Conservation (phyloP, 2,329 filamentous ascomycete species). For the Zymoseptoria pseudotritici region DNA sequence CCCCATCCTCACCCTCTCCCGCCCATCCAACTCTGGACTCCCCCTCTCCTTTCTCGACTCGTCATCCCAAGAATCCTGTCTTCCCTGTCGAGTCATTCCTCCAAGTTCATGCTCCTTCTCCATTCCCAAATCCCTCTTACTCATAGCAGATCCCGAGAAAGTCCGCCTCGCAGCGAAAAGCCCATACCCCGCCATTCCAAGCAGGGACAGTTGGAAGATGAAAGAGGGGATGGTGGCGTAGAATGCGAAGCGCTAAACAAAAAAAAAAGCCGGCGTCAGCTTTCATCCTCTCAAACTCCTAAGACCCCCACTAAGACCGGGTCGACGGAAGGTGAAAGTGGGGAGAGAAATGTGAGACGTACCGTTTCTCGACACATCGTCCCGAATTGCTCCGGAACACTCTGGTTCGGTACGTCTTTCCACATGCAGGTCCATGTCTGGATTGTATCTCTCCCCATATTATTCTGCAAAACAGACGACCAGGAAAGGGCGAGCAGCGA, state of each 20-base stretch:
- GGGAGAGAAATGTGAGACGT: constrained; percentile 2
- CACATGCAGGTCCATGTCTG: constrained; percentile 34
- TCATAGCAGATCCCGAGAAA: neutral
- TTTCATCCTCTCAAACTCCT: too few species aligned
- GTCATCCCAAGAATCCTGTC: neutral
- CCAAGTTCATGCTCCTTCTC: constrained; percentile 21
- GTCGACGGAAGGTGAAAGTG: neutral
- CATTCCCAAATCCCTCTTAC: constrained; percentile 6
- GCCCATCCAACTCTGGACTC: neutral
- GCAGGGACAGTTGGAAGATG: constrained; percentile 30
- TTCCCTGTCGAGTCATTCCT: neutral
- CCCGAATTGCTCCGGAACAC: constrained; percentile 30
- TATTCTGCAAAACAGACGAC: constrained; percentile 10
- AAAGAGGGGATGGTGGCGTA: constrained; percentile 38
- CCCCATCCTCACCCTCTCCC: neutral
- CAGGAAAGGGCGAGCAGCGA: constrained; percentile 36
- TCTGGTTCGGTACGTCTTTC: constrained; percentile 18
- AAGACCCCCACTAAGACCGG: too few species aligned
- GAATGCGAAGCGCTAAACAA: constrained; percentile 36
- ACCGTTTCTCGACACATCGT: constrained; percentile 37
- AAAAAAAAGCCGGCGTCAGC: too few species aligned
- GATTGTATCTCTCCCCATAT: too few species aligned
- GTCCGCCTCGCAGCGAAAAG: constrained; percentile 1
- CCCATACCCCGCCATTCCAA: constrained; percentile 16
- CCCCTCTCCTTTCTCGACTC: neutral